Conservation (phyloP, 2,329 filamentous ascomycete species). For the Colletotrichum gloeosporioides region DNA sequence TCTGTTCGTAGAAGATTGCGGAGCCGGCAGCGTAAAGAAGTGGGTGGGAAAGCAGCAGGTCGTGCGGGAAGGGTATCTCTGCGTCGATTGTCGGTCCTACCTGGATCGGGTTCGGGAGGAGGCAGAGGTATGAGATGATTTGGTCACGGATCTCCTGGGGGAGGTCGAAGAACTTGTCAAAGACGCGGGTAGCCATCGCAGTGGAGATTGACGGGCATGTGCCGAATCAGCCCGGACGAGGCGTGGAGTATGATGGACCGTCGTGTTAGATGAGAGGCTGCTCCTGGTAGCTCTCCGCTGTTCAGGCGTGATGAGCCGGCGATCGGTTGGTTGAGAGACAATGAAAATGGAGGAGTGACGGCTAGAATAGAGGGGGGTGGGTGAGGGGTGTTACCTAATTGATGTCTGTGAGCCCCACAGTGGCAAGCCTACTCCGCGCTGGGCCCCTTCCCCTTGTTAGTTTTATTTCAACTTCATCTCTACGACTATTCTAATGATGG, state of each 20-base stretch:
- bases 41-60: slow-evolving; percentile 27
- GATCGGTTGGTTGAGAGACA: background rate
- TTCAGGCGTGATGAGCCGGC: background rate
- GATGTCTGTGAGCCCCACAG: background rate
- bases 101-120: slow-evolving; percentile 23
- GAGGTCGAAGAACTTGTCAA: slow-evolving; percentile 32
- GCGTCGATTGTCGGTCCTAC: slow-evolving; percentile 19
- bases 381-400: background rate
- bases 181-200: slow-evolving; percentile 8
- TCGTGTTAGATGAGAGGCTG: background rate
- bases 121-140: slow-evolving; percentile 29
- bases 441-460: background rate
- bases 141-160: slow-evolving; percentile 32
- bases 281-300: background rate
- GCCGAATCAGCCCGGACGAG: background rate
- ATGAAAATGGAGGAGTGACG: background rate
- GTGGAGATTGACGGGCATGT: background rate
- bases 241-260: background rate
- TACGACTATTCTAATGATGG: background rate
- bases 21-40: slow-evolving; percentile 27
- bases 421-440: background rate
- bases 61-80: slow-evolving; percentile 19
- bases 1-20: slow-evolving; percentile 31
- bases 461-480: slow-evolving; percentile 8
- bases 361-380: background rate